Base-by-base conservation (phyloP, 192 early-diverging fungal genomes). In the Backusella macrospora region DNA sequence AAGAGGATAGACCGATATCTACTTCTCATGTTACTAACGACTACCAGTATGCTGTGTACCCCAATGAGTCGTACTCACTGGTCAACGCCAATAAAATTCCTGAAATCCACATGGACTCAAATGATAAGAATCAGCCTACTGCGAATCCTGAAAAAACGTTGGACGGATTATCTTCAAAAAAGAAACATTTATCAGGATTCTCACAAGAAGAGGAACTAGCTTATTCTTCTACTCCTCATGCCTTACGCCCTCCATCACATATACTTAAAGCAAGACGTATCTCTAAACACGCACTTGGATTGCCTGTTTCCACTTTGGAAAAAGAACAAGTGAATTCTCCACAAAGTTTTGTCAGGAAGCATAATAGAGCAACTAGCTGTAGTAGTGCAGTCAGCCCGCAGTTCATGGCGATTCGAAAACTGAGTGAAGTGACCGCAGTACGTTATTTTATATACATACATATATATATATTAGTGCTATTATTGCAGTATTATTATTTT, bases 331-430 rank as follows among this genome's bases (percentile, higher is more conserved):
- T 37, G 64, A 62, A 45, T 26, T 23, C 15, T 72, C 71, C 5
- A 15, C 21, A 59, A 12, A 9, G 10, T 23, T 59, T 45, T 38
- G 71, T 43, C 6, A 43, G 39, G 10, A 64, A 16, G n/a, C 29
- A 62, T 13, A n/a, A 39, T 7, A 46, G 26, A 68, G 71, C 62
- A 18, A 18, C 12, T 10, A 64, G 59, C 18, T 55, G 40, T 21
- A 74, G 40, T 37, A 74, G 73, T 55, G 73, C 73, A 2, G 73
- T 74, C 12, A 74, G 73, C 21, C 73, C 73, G 14, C 37, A 65
- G 15, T 74, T 74, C 16, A 74, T 74, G 73, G 73, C 73, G 0
- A 47, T 74, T 29, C 37, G 73, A 26, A 74, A 74, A 52, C 73
- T 74, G 6, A 74, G 64, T 42, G 73, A 74, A 66, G 63, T 62